Base-by-base conservation (phyloP, 2,329 filamentous ascomycete species). In the Epichloe baconii region DNA sequence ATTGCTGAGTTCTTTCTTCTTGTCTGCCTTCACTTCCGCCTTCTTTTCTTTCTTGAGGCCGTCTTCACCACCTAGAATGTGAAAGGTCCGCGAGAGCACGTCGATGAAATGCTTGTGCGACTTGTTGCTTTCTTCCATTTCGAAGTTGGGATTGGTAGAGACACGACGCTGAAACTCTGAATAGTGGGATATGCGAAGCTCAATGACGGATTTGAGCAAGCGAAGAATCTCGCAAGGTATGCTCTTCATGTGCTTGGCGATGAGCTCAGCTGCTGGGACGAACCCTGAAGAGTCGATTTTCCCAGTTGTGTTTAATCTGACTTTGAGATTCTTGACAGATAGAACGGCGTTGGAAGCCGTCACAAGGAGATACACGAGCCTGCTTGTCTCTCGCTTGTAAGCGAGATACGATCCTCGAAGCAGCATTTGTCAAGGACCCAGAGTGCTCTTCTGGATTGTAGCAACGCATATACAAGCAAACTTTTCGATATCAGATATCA, bases 81-180 rank as follows among this genome's bases (percentile, higher is more conserved):
- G 35, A 37, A 71, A 72, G 0, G 65, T 64, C 4, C 66, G 54
- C 3, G 54, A 60, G 2, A 75, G 62, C 2, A 61, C 62, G 43
- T 72, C 63, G 48, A 74, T 73, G 54, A 73, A 75, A 38, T 64
- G 55, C 44, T 68, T 68, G 55, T 75, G 70, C 1, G 62, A 61
- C 2, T 51, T 54, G 52, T 73, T 73, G 51, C 64, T 70, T 46
- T 57, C 60, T 47, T 69, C 57, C 6, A 69, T 58, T 7, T 68
- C 64, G 5, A 64, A 62, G 41, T 70, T 67, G 4, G 62, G 59
- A 23, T 60, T 62, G 6, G 57, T 50, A 6, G 59, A 58, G 35
- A 61, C 62, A 10, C 67, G 53, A 47, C 64, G 61, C 43, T 66
- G 59, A 49, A 69, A 73, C 2, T 56, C 50, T 11, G 44, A 47